Conservation (phyloP, 768 basidiomycete species). For the Pisolithus microcarpus region DNA sequence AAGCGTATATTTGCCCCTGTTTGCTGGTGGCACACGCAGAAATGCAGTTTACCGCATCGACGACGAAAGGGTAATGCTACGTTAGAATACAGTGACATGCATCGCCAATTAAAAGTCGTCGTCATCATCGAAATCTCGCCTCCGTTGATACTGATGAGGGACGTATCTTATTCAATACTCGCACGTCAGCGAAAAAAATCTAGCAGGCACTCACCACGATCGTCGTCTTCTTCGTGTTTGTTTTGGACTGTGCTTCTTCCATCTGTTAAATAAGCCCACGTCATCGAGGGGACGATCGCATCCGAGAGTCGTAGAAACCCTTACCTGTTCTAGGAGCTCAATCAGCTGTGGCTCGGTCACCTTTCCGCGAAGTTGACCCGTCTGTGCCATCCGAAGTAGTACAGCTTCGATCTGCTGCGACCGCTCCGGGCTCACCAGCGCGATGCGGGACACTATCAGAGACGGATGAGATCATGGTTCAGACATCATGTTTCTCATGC, state of each 20-base stretch:
- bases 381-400: constrained; percentile 75
- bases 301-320: constrained; percentile 1
- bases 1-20: constrained; percentile 12
- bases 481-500: constrained; percentile 1
- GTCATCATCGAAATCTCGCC: constrained; percentile 62
- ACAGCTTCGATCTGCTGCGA: constrained; percentile 76
- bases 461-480: background rate
- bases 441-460: constrained; percentile 73
- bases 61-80: background rate
- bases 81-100: no score
- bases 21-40: constrained; percentile 5
- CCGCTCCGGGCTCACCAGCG: constrained; percentile 77
- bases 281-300: background rate
- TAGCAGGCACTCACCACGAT: constrained; percentile 41
- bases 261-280: constrained; percentile 31
- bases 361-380: constrained; percentile 69
- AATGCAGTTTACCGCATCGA: background rate
- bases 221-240: constrained; percentile 46
- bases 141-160: constrained; percentile 48
- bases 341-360: constrained; percentile 81
- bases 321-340: constrained; percentile 80
- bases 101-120: constrained; percentile 38
- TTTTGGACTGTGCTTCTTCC: constrained; percentile 45
- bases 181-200: background rate
- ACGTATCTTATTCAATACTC: background rate